A percentile compares a stretch with the other conserved stretches of the same genome.
phyloP scores from a whole-genome alignment of 2,329 filamentous ascomycete species.

The Monascus ruber region DNA sequence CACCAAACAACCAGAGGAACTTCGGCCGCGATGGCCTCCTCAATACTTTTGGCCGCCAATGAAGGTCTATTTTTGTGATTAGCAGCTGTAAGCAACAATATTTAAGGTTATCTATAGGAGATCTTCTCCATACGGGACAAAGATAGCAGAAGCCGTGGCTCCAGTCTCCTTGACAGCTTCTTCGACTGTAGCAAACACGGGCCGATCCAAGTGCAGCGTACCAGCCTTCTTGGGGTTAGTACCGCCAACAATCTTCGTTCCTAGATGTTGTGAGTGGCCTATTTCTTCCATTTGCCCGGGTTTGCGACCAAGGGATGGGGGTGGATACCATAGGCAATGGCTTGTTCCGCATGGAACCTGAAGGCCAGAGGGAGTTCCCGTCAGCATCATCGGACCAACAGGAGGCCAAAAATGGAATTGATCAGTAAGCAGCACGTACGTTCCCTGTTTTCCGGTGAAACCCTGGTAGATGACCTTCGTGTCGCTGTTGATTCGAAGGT shows the following conservation, averaged over 20 bases:
- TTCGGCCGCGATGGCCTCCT: slow-evolving; percentile 89
- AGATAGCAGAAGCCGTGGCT: slow-evolving; percentile 85
- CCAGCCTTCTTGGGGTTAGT: slow-evolving; percentile 99
- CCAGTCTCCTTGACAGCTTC: slow-evolving; percentile 85
- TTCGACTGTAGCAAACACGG: slow-evolving; percentile 81
- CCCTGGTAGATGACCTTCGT: slow-evolving; percentile 96
- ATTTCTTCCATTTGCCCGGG: slow-evolving; percentile 2
- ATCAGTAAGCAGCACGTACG: slow-evolving; percentile 46
- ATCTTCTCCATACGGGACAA: slow-evolving; percentile 64
- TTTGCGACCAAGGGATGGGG: slow-evolving; percentile 8
- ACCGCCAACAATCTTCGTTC: slow-evolving; percentile 93
- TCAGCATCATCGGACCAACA: slow-evolving; percentile 18
- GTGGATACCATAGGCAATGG: slow-evolving; percentile 85
- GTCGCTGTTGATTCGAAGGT: slow-evolving; percentile 83
- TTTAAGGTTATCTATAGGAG: background rate
- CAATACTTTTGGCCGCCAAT: slow-evolving; percentile 84
- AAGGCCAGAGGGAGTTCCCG: slow-evolving; percentile 7
- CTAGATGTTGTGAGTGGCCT: slow-evolving; percentile 37
- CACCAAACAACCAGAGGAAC: slow-evolving; percentile 85
- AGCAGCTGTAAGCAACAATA: slow-evolving; percentile 3
- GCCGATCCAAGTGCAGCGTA: slow-evolving; percentile 73
- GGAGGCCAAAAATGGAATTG: background rate
- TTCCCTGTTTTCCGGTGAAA: slow-evolving; percentile 95
- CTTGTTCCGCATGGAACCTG: slow-evolving; percentile 95
- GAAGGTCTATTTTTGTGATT: slow-evolving; percentile 54